These are phyloP conservation scores for Histomonas meleagridis DNA, from an alignment of 208 protist species.

Conservation along the genomic window DNA sequence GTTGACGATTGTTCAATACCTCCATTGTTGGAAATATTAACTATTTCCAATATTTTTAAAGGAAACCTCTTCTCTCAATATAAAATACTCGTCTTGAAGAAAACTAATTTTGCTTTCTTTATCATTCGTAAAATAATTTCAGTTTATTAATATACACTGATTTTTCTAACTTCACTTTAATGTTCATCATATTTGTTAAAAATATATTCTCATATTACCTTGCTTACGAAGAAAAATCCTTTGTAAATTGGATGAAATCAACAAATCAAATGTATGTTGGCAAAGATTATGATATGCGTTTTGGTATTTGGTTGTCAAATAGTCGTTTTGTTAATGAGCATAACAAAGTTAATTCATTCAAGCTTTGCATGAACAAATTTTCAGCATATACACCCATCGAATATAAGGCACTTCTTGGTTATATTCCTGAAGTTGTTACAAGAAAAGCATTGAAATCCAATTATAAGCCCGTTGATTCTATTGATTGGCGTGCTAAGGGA, in stretches of 20 bases:
- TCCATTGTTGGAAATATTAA: too few relatives aligned
- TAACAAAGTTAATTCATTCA: not conserved
- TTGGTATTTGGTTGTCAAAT: not conserved
- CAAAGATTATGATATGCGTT: not conserved
- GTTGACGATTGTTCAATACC: too few relatives aligned
- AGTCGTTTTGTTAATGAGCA: not conserved
- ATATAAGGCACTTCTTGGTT: not conserved
- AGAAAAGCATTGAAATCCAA: not conserved
- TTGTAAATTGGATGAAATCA: constrained; percentile 5
- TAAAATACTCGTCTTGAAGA: too few relatives aligned
- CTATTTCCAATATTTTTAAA: too few relatives aligned
- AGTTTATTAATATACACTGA: too few relatives aligned
- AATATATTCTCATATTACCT: too few relatives aligned
- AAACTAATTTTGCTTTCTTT: too few relatives aligned
- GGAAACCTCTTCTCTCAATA: too few relatives aligned
- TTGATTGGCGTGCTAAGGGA: constrained; percentile 55
- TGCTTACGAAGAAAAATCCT: not conserved
- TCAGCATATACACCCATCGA: not conserved
- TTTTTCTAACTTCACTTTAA: too few relatives aligned
- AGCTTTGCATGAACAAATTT: not conserved
- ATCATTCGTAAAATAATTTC: too few relatives aligned
- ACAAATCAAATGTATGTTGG: not conserved
- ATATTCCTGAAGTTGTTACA: not conserved
- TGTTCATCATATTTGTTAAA: too few relatives aligned
- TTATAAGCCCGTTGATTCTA: not conserved